Evolutionary conservation across 768 basidiomycete genomes (phyloP), one percentile per base, ranked within the genome.

Genomic region (Gelatoporia subvermispora): DNA sequence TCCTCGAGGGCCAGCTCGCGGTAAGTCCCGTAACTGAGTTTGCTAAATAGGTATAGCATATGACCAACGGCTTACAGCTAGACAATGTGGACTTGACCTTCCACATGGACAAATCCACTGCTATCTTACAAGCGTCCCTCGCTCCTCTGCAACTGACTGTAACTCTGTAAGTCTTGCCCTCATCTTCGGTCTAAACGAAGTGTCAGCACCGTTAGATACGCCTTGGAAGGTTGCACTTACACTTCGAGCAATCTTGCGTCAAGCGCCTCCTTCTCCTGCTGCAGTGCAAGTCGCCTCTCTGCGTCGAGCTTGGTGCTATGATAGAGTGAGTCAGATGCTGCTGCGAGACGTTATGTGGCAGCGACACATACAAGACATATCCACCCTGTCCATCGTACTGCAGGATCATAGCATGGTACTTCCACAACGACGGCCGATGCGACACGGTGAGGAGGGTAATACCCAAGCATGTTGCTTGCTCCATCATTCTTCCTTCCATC

Each of bases 391-490:
- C 95, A 59, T 97, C 91, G 61, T 90, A 93, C 61, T 94, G 89
- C 53, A 95, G 68, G 48, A 95, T 91, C 61, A 85, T 82, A 8
- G 84, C 77, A 62, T 95, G 93, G 61, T 93, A 91, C 63, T 86
- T 85, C 92, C 93, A 98, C 52, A 97, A 65, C 23, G 90, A 93
- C 18, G 94, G 90, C 8, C 94, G 83, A 70, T 98, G 94, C 34
- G 93, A 95, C 25, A 98, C 94, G 1, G 93, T 97, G 54, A 98
- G 68, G 21, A 98, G 76, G 0, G 94, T 97, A 59, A 97, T 97
- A 1, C 87, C 88, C 22, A 96, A 73, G 44, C 76, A 71, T 0
- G 88, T 88, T 2, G 93, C 94, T 57, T 88, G 79, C 61, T 92
- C 89, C 84, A 95, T 97, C 92, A 98, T 94, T 68, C 77, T 72